Evolutionary conservation across 164 flowering plant species (phyloP).

Genomic region (Vitis cinerea): DNA sequence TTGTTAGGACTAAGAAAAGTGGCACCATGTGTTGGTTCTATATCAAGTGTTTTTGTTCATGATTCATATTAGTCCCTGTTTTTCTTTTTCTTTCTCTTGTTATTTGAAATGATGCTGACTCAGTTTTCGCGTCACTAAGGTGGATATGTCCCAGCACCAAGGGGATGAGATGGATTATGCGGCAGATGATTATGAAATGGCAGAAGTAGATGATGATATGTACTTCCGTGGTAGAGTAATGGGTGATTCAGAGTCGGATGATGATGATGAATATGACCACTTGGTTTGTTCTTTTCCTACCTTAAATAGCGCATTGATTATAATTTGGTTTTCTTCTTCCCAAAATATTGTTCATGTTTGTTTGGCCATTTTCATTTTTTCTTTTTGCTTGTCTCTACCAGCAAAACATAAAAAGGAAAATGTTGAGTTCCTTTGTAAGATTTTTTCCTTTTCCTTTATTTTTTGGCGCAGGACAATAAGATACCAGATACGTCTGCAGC

Average conservation of each 20-base stretch:
- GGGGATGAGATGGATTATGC: slow-evolving; percentile 24
- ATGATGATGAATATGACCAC: slow-evolving; percentile 30
- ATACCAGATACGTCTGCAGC: slow-evolving; percentile 70
- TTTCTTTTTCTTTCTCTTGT: neutral
- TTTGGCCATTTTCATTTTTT: neutral
- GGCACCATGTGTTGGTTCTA: too few relatives aligned
- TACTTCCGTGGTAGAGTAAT: slow-evolving; percentile 26
- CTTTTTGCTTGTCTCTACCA: neutral
- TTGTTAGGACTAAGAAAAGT: too few relatives aligned
- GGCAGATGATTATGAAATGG: slow-evolving; percentile 41
- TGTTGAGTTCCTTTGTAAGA: neutral
- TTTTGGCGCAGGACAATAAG: slow-evolving; percentile 41
- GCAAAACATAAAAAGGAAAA: too few relatives aligned
- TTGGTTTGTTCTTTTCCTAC: slow-evolving; percentile 16
- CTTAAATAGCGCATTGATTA: neutral
- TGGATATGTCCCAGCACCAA: slow-evolving; percentile 24
- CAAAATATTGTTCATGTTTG: neutral
- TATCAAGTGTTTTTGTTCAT: too few relatives aligned
- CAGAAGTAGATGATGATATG: slow-evolving; percentile 30
- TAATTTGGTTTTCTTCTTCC: neutral
- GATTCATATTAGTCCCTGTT: neutral
- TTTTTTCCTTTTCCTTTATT: neutral
- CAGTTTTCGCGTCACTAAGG: neutral
- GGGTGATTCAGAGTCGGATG: slow-evolving; percentile 34
- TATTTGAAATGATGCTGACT: neutral